Evolutionary conservation across 176 grass and related monocot species (phyloP).

Genomic region (Saccharum officinarum): DNA sequence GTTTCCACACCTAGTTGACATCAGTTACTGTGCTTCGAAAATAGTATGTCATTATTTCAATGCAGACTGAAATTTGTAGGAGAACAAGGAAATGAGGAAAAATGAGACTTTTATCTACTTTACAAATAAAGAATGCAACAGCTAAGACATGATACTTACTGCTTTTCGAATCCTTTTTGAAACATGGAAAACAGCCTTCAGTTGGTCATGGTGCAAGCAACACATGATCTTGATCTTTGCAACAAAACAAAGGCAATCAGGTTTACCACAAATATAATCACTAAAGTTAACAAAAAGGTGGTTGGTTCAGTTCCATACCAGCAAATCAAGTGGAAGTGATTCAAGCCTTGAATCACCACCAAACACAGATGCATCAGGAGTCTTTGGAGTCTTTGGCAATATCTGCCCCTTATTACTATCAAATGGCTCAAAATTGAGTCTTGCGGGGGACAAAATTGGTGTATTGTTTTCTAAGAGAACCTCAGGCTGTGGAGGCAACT

Average conservation of each 20-base stretch:
- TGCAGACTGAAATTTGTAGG: neutral
- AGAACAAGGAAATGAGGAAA: constrained; percentile 23
- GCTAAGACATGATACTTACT: constrained; percentile 51
- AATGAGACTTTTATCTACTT: neutral
- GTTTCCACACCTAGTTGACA: neutral
- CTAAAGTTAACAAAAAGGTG: neutral
- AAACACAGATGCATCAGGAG: constrained; percentile 50
- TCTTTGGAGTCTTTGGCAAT: constrained; percentile 60
- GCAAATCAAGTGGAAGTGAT: constrained; percentile 82
- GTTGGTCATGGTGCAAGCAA: constrained; percentile 81
- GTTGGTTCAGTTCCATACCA: constrained; percentile 52
- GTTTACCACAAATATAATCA: constrained; percentile 33
- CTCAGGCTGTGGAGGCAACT: constrained; percentile 12
- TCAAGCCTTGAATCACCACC: constrained; percentile 70
- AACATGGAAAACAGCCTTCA: constrained; percentile 79
- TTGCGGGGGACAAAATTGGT: constrained; percentile 46
- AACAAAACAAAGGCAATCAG: constrained; percentile 31
- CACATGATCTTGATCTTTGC: constrained; percentile 79
- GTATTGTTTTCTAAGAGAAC: constrained; percentile 14
- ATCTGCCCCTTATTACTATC: constrained; percentile 33
- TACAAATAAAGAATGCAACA: constrained; percentile 6
- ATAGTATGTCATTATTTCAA: neutral
- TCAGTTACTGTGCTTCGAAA: neutral
- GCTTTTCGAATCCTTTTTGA: constrained; percentile 61
- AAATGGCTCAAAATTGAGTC: constrained; percentile 46